Evolutionary conservation across 495 filamentous ascomycete species (phyloP).

Genomic region (Xanthoparmelia taractica): DNA sequence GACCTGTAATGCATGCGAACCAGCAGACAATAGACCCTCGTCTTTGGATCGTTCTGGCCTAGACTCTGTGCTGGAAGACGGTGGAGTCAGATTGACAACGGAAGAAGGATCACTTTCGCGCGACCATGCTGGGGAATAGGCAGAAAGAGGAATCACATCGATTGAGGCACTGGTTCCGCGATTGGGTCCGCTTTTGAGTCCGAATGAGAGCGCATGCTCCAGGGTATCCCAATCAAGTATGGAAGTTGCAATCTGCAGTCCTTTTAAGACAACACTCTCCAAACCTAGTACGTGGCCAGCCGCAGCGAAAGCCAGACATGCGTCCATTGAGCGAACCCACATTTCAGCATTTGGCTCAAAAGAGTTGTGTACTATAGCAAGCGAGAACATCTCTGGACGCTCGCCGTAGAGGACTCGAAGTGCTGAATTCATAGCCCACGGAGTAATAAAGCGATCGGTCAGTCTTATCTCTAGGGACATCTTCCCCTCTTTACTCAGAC

Average conservation of each 20-base stretch:
- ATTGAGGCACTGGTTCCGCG: slow-evolving; percentile 27
- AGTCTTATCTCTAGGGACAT: slow-evolving; percentile 36
- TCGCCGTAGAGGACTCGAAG: slow-evolving; percentile 45
- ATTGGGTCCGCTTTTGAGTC: slow-evolving; percentile 32
- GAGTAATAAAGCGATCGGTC: slow-evolving; percentile 42
- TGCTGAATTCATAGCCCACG: slow-evolving; percentile 40
- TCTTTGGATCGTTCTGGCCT: slow-evolving; percentile 32
- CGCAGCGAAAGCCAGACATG: slow-evolving; percentile 42
- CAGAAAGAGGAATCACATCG: slow-evolving; percentile 4
- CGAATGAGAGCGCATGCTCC: slow-evolving; percentile 41
- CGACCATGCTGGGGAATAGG: not conserved
- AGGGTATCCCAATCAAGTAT: slow-evolving; percentile 48
- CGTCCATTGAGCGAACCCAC: not conserved
- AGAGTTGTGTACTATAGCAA: slow-evolving; percentile 29
- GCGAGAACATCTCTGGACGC: slow-evolving; percentile 26
- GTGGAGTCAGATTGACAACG: slow-evolving; percentile 15
- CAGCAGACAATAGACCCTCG: not conserved
- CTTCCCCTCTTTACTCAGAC: slow-evolving; percentile 22
- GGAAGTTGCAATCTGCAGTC: slow-evolving; percentile 39
- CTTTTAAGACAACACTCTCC: slow-evolving; percentile 35
- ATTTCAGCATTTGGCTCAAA: slow-evolving; percentile 32
- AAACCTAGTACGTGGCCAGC: slow-evolving; percentile 44
- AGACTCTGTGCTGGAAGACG: not conserved
- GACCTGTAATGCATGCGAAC: not conserved
- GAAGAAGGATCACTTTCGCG: slow-evolving; percentile 29